These are phyloP conservation scores for Flaveria sonorensis DNA, from an alignment of 129 eudicot genomes.

Conservation along the genomic window DNA sequence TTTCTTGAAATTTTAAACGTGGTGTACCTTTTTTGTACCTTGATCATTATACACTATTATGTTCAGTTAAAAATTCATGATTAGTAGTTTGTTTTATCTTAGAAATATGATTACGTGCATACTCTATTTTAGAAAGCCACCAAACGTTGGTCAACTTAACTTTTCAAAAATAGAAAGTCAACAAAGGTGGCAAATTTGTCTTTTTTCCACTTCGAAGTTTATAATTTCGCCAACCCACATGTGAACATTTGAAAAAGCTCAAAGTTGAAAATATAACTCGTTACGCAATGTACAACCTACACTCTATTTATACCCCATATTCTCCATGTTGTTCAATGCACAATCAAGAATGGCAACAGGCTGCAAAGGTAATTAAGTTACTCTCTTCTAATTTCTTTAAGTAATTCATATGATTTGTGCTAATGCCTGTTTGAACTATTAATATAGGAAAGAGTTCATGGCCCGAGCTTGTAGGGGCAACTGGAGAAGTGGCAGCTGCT, in stretches of 20 bases:
- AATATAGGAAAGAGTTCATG: not conserved
- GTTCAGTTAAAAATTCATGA: too few species aligned
- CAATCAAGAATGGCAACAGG: not conserved
- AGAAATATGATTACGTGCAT: too few species aligned
- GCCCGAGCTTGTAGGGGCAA: not conserved
- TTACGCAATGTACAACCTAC: not conserved
- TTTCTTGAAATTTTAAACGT: too few species aligned
- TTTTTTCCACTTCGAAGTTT: not conserved
- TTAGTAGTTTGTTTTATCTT: too few species aligned
- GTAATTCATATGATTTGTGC: not conserved
- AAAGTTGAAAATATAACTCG: not conserved
- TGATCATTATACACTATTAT: too few species aligned
- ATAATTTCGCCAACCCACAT: not conserved
- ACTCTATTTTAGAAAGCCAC: too few species aligned
- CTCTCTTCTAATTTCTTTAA: not conserved
- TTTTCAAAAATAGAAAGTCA: not conserved
- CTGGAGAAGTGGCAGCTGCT: not conserved
- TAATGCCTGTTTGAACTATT: too few species aligned
- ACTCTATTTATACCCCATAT: not conserved
- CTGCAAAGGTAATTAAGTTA: not conserved
- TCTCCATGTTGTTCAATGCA: not conserved
- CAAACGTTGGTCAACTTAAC: too few species aligned
- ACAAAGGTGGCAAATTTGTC: not conserved
- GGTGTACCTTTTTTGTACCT: too few species aligned
- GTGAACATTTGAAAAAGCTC: constrained; percentile 4